Percentiles rank a stretch among this genome's conserved stretches.
Conservation (phyloP, 306 rosid genomes). For the Vigna angularis region DNA sequence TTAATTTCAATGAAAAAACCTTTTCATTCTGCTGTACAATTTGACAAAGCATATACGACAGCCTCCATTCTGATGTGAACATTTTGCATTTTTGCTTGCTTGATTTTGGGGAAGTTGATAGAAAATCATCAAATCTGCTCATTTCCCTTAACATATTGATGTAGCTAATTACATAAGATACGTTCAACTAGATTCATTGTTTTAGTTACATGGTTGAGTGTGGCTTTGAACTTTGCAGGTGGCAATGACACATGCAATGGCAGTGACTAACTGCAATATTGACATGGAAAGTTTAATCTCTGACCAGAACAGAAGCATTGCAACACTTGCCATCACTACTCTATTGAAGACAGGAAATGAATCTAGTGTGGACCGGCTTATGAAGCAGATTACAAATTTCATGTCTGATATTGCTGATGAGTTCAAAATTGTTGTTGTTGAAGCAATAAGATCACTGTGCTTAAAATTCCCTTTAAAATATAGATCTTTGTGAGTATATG, state of each 20-base stretch:
- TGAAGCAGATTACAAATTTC: constrained; percentile 98
- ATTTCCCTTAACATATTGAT: not conserved
- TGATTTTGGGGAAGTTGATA: constrained; percentile 30
- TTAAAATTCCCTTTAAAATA: constrained; percentile 94
- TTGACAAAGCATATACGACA: constrained; percentile 26
- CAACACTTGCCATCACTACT: constrained; percentile 98
- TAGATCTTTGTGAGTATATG: constrained; percentile 85
- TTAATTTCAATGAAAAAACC: constrained; percentile 30
- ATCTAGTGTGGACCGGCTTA: constrained; percentile 95
- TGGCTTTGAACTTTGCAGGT: constrained; percentile 68
- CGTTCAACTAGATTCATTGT: constrained; percentile 14
- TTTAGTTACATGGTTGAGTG: constrained; percentile 26
- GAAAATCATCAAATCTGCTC: not conserved
- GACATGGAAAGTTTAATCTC: constrained; percentile 98
- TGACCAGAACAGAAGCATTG: constrained; percentile 98
- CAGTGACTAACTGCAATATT: constrained; percentile 98
- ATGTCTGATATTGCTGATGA: constrained; percentile 99
- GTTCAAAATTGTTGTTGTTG: constrained; percentile 97
- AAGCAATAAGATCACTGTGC: constrained; percentile 95
- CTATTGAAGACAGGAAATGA: constrained; percentile 99
- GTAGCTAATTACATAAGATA: constrained; percentile 19
- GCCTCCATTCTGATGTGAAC: not conserved
- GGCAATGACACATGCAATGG: constrained; percentile 99
- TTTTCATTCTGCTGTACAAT: constrained; percentile 12
- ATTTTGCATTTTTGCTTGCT: constrained; percentile 33